Evolutionary conservation across 768 basidiomycete species (phyloP), one percentile per base, ranked within the genome.

Genomic region (Hericium coralloides): DNA sequence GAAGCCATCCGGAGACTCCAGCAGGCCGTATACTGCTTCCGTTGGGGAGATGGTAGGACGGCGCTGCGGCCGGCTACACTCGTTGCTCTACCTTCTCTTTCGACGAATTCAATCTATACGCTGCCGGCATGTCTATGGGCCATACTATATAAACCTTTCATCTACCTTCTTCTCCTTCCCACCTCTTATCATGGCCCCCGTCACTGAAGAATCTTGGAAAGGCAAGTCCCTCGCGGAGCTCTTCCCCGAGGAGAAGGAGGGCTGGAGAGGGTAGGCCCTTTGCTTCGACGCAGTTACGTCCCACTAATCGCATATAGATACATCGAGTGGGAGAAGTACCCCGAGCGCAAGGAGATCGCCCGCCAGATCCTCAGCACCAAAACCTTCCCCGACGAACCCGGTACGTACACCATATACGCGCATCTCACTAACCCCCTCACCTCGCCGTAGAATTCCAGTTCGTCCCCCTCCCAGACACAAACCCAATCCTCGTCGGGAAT

Each of bases 321-420:
- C 56, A 69, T 78, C 51, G 76, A 79, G 60, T 80, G 79, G 79
- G 75, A 78, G 63, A 69, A 76, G 36, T 68, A 72, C 52, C 75
- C 76, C 1, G 72, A 78, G 56, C 71, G 76, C 63, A 77, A 77
- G 61, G 67, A 60, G 41, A 58, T 72, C 37, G 79, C 77, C 0
- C 52, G 63, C 20, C 66, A 71, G 57, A 72, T 80, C 53, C 63
- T 80, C 22, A 68, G 70, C 47, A 68, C 66, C 4, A 71, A 72
- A 55, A 66, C 71, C 41, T 77, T 79, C 60, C 68, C 69, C 10
- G 68, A 67, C 14, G 70, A 71, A 47, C 77, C 76, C 26, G 77
- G 74, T 74, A 56, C 31, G 7, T 48, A 58, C 55, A 25, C 22
- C 48, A 4, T 31, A 4, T 8, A 31, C 26, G 5, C 26, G 5